Evolutionary conservation across 1,284 basidiomycete genomes (phyloP).

Genomic region (Leccinum subfulvum): DNA sequence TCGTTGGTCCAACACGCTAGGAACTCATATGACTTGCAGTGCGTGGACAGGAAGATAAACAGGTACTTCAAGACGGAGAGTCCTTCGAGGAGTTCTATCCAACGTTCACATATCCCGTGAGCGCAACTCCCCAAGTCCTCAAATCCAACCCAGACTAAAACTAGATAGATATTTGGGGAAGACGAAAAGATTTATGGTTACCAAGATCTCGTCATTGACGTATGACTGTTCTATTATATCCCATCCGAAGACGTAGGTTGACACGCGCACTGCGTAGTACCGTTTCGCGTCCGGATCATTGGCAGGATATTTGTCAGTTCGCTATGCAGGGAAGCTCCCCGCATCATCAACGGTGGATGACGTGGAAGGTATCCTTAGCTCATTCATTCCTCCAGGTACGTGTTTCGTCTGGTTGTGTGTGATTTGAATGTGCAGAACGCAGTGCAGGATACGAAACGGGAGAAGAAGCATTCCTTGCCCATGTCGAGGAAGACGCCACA

Average conservation of each 20-base stretch:
- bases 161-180: constrained; percentile 82
- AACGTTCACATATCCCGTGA: constrained; percentile 85
- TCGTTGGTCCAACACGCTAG: constrained; percentile 6
- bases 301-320: constrained; percentile 71
- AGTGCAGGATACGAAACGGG: constrained; percentile 63
- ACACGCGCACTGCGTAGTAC: constrained; percentile 47
- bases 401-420: background rate
- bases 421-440: background rate
- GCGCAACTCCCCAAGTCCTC: background rate
- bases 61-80: constrained; percentile 58
- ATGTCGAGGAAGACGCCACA: constrained; percentile 72
- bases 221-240: constrained; percentile 39
- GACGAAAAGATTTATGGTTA: constrained; percentile 98
- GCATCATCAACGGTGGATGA: constrained; percentile 84
- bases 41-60: constrained; percentile 62
- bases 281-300: constrained; percentile 88
- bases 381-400: constrained; percentile 77
- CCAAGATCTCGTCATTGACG: constrained; percentile 77
- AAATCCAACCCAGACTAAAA: constrained; percentile 10
- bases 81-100: constrained; percentile 72
- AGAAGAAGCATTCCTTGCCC: constrained; percentile 60
- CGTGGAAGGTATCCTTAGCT: constrained; percentile 73
- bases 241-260: constrained; percentile 3
- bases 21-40: constrained; percentile 39
- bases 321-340: constrained; percentile 64